Evolutionary conservation across 2,329 filamentous ascomycete species (phyloP).

Genomic region (Macrophomina pseudophaseolina): DNA sequence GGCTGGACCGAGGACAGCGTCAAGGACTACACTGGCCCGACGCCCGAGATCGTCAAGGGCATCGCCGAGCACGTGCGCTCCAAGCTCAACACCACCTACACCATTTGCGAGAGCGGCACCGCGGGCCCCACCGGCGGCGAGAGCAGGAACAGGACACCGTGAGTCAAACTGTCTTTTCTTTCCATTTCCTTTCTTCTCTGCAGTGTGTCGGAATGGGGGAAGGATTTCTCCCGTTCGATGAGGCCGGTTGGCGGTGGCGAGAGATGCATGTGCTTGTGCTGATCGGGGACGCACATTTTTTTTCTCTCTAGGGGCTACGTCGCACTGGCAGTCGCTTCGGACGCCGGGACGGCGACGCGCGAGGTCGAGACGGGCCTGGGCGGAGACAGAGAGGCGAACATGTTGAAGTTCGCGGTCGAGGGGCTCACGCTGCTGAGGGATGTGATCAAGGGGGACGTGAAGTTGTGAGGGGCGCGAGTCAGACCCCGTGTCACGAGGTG

Average conservation of each 20-base stretch:
- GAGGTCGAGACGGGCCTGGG: slow-evolving; percentile 63
- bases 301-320: slow-evolving; percentile 59
- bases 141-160: slow-evolving; percentile 63
- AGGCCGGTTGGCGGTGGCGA: no score
- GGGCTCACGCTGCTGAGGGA: slow-evolving; percentile 62
- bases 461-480: slow-evolving; percentile 37
- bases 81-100: slow-evolving; percentile 63
- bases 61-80: slow-evolving; percentile 62
- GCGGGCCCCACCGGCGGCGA: slow-evolving; percentile 67
- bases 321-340: slow-evolving; percentile 63
- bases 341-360: slow-evolving; percentile 56
- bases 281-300: no score
- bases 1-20: slow-evolving; percentile 64
- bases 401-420: slow-evolving; percentile 66
- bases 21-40: slow-evolving; percentile 64
- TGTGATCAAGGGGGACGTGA: slow-evolving; percentile 55
- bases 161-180: slow-evolving; percentile 27
- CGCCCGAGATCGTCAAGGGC: slow-evolving; percentile 60
- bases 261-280: background rate
- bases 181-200: background rate
- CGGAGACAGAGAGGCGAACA: slow-evolving; percentile 63
- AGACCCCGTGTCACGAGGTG: background rate
- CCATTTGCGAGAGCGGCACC: slow-evolving; percentile 65
- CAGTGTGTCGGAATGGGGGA: background rate
- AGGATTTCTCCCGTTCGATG: no score